Evolutionary conservation across 495 filamentous ascomycete species (phyloP), one percentile per base, ranked within the genome.

Genomic region (Aspergillus carlsbadensis): DNA sequence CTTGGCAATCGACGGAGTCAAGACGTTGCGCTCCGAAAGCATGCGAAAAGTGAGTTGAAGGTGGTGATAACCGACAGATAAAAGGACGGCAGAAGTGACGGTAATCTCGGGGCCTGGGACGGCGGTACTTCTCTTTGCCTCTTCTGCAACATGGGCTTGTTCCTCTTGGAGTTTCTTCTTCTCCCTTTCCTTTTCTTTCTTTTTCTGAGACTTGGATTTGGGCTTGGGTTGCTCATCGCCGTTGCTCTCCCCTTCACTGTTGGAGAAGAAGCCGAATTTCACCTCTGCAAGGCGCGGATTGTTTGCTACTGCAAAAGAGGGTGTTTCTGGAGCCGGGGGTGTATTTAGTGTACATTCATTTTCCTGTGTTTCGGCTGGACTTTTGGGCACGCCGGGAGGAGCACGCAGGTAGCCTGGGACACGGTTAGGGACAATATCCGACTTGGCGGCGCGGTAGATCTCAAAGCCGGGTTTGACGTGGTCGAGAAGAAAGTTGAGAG

Each of bases 61-160:
- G 5, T 59, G 34, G 2, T 17, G 2, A 42, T 54, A 70, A 5
- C 66, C 65, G 1, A 74, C 47, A 5, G 55, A 46, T 21, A 72
- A 52, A 10, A 74, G 40, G 20, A 70, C 54, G 0, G 64, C 67
- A 1, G 69, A 74, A 8, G 59, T 33, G 11, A 63, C 39, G n/a
- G 52, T 45, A 7, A 40, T 47, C 5, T 63, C 43, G 21, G 40
- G 52, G 3, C 37, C 57, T 6, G 68, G 63, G 35, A 21, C 4
- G 36, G 21, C n/a, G 14, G 8, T 13, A 2, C 15, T 17, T 34
- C 17, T 22, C 45, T 15, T 18, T 26, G 45, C 0, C 31, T 18
- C 18, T 22, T 35, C 35, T 15, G 36, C 10, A 11, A 24, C 24
- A 3, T 8, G 26, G 13, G 40, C 40, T 20, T 36, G 31, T 10